Conservation (phyloP, 169 alveolate genomes). For the Eimeria sp. region DNA sequence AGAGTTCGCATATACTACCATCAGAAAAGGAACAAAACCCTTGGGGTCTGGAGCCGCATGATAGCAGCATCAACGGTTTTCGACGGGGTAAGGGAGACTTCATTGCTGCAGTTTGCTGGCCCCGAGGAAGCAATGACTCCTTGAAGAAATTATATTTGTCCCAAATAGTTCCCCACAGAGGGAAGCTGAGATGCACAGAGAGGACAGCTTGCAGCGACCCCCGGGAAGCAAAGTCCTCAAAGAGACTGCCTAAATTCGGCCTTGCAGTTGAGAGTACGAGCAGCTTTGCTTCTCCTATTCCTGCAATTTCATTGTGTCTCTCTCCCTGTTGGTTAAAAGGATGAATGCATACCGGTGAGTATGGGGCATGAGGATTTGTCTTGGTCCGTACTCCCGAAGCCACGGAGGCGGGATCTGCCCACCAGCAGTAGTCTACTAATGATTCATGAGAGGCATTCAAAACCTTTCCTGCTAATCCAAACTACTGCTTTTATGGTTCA, state of each 20-base stretch:
- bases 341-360: not conserved
- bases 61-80: constrained; percentile 11
- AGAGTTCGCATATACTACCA: constrained; percentile 59
- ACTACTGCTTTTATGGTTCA: not conserved
- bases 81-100: not conserved
- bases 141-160: not conserved
- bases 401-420: not conserved
- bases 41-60: constrained; percentile 66
- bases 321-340: not conserved
- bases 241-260: not conserved
- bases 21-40: constrained; percentile 51
- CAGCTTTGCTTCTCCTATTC: not conserved
- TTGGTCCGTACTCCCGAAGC: not conserved
- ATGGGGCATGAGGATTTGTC: not conserved
- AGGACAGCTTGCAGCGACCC: not conserved
- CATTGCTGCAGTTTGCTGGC: constrained; percentile 28
- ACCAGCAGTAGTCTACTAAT: not conserved
- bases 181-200: not conserved
- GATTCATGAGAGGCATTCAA: not conserved
- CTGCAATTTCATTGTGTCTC: not conserved
- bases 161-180: not conserved
- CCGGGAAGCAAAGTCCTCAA: not conserved
- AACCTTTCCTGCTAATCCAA: not conserved
- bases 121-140: not conserved
- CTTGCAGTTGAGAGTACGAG: not conserved